A percentile compares a stretch with the other conserved stretches of the same genome.
Conservation (phyloP, 345 rosid genomes). For the thale cress (Arabidopsis thaliana) region TAIR10.1 NC_003076.8:1452001-1452500, state of each 20-base stretch:
- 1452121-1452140: neutral
- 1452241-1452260: neutral
- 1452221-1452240: neutral
- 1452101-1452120: neutral
- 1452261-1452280: neutral
- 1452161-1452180: neutral
- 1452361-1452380: neutral
- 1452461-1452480: slow-evolving; percentile 23
- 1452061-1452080: neutral
- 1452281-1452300: slow-evolving; percentile 1
- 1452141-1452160: neutral
- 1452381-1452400: slow-evolving; percentile 5
- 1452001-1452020: no score
- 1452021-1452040: no score
- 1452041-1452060: neutral
- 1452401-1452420: neutral
- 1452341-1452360: neutral
- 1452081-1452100: neutral
- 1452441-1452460: neutral
- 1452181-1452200: neutral
- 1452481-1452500: slow-evolving; percentile 8
- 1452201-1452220: neutral
- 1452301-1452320: neutral
- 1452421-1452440: neutral
- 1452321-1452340: neutral